phyloP scores from a whole-genome alignment of 225 moss, liverwort and hornwort species.

The Pseudisothecium myosuroides region DNA sequence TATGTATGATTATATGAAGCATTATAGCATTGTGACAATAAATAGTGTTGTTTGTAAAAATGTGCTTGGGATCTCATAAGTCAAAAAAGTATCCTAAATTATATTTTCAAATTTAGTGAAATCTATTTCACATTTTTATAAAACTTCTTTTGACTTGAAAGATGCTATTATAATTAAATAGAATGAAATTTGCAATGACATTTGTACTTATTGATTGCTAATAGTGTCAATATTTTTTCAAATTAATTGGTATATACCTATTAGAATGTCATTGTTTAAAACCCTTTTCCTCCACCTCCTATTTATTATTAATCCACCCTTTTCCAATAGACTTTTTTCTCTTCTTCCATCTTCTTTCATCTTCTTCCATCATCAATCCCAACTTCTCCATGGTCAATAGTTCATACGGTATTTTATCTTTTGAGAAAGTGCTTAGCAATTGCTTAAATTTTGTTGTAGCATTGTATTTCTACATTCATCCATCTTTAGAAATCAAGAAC shows the following conservation, averaged over 20 bases:
- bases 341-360: not conserved
- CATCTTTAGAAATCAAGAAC: not conserved
- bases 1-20: not conserved
- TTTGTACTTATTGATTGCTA: no score
- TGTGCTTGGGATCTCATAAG: no score
- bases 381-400: fast-evolving
- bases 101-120: not conserved
- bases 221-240: not conserved
- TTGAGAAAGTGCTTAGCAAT: fast-evolving
- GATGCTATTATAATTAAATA: not conserved
- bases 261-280: not conserved
- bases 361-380: not conserved
- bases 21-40: not conserved
- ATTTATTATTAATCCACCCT: not conserved
- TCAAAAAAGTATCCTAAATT: not conserved
- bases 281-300: fast-evolving
- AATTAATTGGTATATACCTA: not conserved
- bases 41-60: not conserved
- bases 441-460: not conserved
- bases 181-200: no score
- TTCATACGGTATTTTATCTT: not conserved
- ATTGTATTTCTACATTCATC: not conserved
- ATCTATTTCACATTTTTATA: not conserved
- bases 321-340: not conserved
- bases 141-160: not conserved